phyloP scores from a whole-genome alignment of 345 rosid genomes.

The Carallia pectinifolia region DNA sequence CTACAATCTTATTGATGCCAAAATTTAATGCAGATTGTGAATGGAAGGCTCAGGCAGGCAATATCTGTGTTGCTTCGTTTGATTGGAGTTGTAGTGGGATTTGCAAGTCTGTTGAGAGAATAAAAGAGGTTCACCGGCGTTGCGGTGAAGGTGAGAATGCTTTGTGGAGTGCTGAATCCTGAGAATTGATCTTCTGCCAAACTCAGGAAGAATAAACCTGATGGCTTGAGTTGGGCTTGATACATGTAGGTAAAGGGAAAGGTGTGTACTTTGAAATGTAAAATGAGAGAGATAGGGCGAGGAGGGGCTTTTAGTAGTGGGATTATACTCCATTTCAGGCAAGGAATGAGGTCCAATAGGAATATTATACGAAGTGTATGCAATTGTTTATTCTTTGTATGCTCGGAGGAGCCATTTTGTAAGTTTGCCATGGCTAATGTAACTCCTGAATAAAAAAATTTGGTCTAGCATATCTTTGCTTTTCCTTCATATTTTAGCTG shows the following conservation, averaged over 20 bases:
- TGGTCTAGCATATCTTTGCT: constrained; percentile 14
- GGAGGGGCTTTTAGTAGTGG: constrained; percentile 14
- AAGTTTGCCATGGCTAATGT: constrained; percentile 20
- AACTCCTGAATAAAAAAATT: constrained; percentile 27
- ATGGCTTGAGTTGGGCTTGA: background rate
- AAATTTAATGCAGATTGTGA: constrained; percentile 61
- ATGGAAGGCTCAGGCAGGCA: constrained; percentile 98
- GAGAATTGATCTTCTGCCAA: constrained; percentile 31
- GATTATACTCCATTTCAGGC: constrained; percentile 28
- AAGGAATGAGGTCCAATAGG: constrained; percentile 18
- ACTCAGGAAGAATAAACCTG: constrained; percentile 32
- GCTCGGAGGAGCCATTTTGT: constrained; percentile 30
- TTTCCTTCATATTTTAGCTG: constrained; percentile 10
- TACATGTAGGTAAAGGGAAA: constrained; percentile 11
- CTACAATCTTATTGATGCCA: background rate
- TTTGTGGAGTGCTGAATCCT: constrained; percentile 66
- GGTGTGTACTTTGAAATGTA: constrained; percentile 8
- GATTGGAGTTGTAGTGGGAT: constrained; percentile 92
- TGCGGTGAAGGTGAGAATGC: constrained; percentile 87
- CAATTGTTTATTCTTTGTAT: constrained; percentile 36
- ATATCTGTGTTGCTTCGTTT: constrained; percentile 85
- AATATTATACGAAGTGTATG: constrained; percentile 1
- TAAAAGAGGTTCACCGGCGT: constrained; percentile 79
- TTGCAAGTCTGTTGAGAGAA: constrained; percentile 84
- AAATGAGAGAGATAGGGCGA: constrained; percentile 11